phyloP scores from a whole-genome alignment of 805 yeast genomes.

The Blastobotrys americana region DNA sequence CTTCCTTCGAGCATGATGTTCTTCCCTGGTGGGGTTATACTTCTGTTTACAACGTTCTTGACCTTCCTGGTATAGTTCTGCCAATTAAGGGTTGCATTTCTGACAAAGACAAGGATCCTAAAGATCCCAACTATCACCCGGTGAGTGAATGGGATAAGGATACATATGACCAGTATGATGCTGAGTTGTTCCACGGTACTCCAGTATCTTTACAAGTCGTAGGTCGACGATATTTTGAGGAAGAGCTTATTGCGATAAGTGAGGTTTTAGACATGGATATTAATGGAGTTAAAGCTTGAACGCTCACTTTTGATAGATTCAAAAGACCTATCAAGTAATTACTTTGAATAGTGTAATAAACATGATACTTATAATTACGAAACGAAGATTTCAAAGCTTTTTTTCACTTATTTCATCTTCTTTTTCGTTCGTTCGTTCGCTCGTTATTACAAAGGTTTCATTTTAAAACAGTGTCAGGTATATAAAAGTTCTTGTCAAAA shows the following conservation, averaged over 20 bases:
- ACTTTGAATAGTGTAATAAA: too few species aligned
- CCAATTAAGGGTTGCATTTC: slow-evolving; percentile 21
- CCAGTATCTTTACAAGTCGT: slow-evolving; percentile 53
- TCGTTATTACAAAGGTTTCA: too few species aligned
- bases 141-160: slow-evolving; percentile 16
- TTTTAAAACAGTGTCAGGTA: too few species aligned
- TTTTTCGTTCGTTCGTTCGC: too few species aligned
- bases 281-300: not conserved
- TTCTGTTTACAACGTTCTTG: slow-evolving; percentile 17
- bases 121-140: not conserved
- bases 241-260: slow-evolving; percentile 38
- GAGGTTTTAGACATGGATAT: not conserved
- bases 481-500: too few species aligned
- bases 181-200: slow-evolving; percentile 42
- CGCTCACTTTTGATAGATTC: too few species aligned
- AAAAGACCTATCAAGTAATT: too few species aligned
- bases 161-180: slow-evolving; percentile 35
- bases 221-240: slow-evolving; percentile 52
- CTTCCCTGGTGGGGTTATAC: slow-evolving; percentile 8
- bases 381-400: too few species aligned
- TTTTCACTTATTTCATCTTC: too few species aligned
- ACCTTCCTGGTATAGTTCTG: slow-evolving; percentile 18
- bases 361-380: too few species aligned
- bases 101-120: not conserved
- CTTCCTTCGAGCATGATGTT: not conserved